Evolutionary conservation across 2,329 filamentous ascomycete genomes (phyloP).

Genomic region (Neospermospora avenae): DNA sequence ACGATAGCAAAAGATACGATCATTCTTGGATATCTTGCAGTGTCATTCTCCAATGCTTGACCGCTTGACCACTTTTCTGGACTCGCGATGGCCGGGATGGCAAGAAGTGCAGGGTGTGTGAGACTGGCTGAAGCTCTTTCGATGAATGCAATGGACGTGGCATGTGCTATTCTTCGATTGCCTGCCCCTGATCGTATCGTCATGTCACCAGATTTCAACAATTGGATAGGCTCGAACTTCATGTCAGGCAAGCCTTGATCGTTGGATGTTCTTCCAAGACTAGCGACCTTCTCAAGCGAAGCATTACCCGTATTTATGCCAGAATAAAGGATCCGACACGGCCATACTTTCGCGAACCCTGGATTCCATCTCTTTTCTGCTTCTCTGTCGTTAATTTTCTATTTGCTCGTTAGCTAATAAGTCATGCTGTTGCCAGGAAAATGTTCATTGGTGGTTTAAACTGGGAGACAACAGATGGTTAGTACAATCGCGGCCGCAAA

Average conservation of each 20-base stretch:
- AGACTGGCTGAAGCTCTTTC: neutral
- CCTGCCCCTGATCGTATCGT: neutral
- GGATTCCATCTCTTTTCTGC: conserved; percentile 8
- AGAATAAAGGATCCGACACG: neutral
- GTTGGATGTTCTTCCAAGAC: neutral
- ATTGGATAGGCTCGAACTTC: neutral
- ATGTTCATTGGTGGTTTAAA: conserved; percentile 99
- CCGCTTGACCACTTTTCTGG: conserved; percentile 26
- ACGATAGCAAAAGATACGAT: conserved; percentile 67
- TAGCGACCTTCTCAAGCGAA: neutral
- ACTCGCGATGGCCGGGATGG: conserved; percentile 8
- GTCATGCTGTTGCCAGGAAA: conserved; percentile 62
- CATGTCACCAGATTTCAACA: neutral
- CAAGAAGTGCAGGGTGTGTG: conserved; percentile 2
- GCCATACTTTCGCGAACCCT: neutral
- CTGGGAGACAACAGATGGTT: conserved; percentile 98
- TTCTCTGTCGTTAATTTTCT: conserved; percentile 10
- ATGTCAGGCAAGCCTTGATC: neutral
- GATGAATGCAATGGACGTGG: neutral
- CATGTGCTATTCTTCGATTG: neutral
- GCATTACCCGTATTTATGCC: conserved; percentile 2
- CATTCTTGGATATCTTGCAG: conserved; percentile 38
- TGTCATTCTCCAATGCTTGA: conserved; percentile 36
- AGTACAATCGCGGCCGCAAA: conserved; percentile 38
- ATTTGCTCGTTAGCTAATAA: conserved; percentile 25